Evolutionary conservation across 768 basidiomycete species (phyloP).

Genomic region (Termitomyces sp.): DNA sequence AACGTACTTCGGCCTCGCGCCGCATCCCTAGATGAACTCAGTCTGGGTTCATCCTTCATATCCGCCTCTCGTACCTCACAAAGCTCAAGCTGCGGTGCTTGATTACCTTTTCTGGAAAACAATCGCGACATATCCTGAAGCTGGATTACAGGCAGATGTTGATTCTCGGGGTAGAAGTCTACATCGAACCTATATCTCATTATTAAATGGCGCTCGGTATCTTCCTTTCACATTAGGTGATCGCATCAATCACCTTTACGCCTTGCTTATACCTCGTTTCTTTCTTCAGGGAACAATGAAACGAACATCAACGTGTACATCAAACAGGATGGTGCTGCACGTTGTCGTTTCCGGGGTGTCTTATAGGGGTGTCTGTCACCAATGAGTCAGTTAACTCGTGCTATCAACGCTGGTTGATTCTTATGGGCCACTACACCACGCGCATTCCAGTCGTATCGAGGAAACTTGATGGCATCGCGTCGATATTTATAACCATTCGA

Average conservation of each 20-base stretch:
- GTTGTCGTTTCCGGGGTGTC: not conserved
- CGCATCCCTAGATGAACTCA: constrained; percentile 45
- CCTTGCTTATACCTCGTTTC: not conserved
- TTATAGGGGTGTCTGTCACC: not conserved
- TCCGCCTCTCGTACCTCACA: constrained; percentile 13
- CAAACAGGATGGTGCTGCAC: not conserved
- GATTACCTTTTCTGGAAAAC: not conserved
- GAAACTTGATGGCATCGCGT: not conserved
- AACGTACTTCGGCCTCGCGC: constrained; percentile 59
- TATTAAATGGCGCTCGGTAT: not conserved
- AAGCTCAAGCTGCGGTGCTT: constrained; percentile 6
- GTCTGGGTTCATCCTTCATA: constrained; percentile 3
- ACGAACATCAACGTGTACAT: not conserved
- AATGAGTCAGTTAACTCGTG: not conserved
- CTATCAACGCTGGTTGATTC: not conserved
- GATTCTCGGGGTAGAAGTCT: not conserved
- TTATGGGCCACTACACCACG: not conserved
- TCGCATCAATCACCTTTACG: not conserved
- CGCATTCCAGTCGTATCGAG: not conserved
- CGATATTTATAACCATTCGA: not conserved
- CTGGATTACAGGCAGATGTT: not conserved
- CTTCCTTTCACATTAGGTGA: not conserved
- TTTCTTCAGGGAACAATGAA: not conserved
- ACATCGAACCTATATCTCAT: not conserved
- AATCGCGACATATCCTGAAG: not conserved